These are phyloP conservation scores for Kitagawia praeruptora DNA, from an alignment of 129 eudicot genomes.

Conservation along the genomic window DNA sequence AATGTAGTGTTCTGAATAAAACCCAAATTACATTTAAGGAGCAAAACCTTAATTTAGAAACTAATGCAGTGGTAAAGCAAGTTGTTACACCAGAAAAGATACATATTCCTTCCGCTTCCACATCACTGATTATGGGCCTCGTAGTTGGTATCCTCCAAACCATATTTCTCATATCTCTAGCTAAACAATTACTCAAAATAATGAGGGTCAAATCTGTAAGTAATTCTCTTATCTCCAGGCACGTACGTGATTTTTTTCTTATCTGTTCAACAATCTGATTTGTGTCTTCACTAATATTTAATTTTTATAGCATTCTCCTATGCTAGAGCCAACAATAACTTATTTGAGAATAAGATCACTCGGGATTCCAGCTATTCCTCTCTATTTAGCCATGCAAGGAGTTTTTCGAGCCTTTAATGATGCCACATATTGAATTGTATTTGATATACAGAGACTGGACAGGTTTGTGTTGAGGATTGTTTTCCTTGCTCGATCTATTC, in stretches of 20 bases:
- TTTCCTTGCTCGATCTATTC: too few species aligned
- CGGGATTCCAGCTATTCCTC: conserved; percentile 45
- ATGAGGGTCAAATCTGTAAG: conserved; percentile 11
- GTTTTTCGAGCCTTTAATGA: conserved; percentile 47
- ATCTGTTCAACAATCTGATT: background rate
- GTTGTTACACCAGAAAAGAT: background rate
- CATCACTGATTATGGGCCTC: conserved; percentile 2
- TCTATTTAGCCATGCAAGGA: conserved; percentile 54
- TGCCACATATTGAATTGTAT: too few species aligned
- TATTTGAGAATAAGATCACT: conserved; percentile 37
- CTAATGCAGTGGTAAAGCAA: background rate
- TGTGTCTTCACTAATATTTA: background rate
- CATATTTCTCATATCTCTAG: conserved; percentile 4
- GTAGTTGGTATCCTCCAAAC: conserved; percentile 7
- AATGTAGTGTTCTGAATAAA: conserved; percentile 8
- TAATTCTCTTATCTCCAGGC: background rate
- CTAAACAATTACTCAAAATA: conserved; percentile 4
- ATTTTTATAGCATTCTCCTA: conserved; percentile 23
- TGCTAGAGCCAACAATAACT: conserved; percentile 34
- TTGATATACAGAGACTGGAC: too few species aligned
- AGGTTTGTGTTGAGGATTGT: too few species aligned
- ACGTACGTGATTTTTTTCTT: background rate
- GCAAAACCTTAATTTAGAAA: conserved; percentile 36
- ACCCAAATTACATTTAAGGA: conserved; percentile 19
- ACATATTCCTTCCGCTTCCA: conserved; percentile 5